phyloP scores from a whole-genome alignment of 345 rosid genomes.

The Citrus mangshanensis region DNA sequence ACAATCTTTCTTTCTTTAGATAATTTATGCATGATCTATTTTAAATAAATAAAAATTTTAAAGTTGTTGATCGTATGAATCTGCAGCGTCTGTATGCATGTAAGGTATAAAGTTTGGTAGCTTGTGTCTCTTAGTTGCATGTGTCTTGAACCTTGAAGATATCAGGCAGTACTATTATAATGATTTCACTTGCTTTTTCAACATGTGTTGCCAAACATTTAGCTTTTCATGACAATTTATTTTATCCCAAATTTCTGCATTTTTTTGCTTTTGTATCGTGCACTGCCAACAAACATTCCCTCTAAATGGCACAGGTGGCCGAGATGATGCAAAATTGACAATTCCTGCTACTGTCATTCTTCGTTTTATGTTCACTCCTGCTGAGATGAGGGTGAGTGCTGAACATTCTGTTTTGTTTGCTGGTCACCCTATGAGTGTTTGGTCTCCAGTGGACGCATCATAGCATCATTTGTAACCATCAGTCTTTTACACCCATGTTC shows the following conservation, averaged over 20 bases:
- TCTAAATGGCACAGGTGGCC: conserved; percentile 64
- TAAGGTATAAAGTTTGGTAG: neutral
- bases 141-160: neutral
- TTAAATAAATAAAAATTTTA: no score
- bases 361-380: conserved; percentile 76
- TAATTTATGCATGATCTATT: neutral
- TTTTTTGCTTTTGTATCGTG: neutral
- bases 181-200: neutral
- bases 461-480: neutral
- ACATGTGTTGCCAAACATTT: neutral
- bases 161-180: neutral
- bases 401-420: conserved; percentile 8
- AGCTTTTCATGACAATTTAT: neutral
- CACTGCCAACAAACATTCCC: neutral
- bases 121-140: neutral
- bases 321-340: conserved; percentile 80
- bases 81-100: neutral
- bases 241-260: neutral
- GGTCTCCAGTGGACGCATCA: neutral
- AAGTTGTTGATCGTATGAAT: neutral
- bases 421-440: neutral
- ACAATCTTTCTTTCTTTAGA: neutral
- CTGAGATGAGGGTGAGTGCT: conserved; percentile 73
- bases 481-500: neutral
- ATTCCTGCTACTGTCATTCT: conserved; percentile 80